Base-by-base conservation (phyloP, 164 flowering plant species). In the Vitis rotundifolia region DNA sequence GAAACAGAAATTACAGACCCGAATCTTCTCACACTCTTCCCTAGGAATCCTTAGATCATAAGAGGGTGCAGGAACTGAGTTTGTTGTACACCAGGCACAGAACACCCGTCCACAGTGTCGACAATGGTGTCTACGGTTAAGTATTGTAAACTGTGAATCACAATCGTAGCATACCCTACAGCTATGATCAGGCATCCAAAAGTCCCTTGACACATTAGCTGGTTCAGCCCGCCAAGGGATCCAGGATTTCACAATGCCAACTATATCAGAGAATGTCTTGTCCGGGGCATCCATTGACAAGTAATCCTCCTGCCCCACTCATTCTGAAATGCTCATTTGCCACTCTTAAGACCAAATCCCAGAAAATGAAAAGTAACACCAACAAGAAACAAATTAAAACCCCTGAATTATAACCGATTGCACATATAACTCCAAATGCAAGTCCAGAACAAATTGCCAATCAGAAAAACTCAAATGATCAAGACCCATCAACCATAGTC, bases 111-210 rank as follows among this genome's bases (percentile, higher is more conserved):
- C 98, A 78, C 98, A 94, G 58, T 80, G 88, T 37, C 98, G 90
- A 68, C 98, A 94, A 77, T 94, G 98, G 68, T 94, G 97, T 71
- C 87, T 88, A 12, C 98, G 90, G 75, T 92, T 94, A 76, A 94
- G 76, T 52, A 91, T 18, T 0, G 93, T 91, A 67, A 94, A 94
- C 76, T 86, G 95, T 3, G 89, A 73, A 72, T 94, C 98, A 79
- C 98, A 94, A 14, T 94, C 93, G 76, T 94, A 94, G 83, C 98
- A 94, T 72, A 92, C 97, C 76, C 87, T 84, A 73, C 98, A 94
- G 66, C 93, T 94, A 22, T 89, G 84, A 81, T 94, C 98, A 50
- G 98, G 97, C 98, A 94, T 94, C 98, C 98, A 94, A 78, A 92
- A 94, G 78, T 88, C 91, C 85, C 97, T 86, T 5, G 97, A 92